Base-by-base conservation (phyloP, 139 green algal genomes). In the Spirogloea muscicola region DNA sequence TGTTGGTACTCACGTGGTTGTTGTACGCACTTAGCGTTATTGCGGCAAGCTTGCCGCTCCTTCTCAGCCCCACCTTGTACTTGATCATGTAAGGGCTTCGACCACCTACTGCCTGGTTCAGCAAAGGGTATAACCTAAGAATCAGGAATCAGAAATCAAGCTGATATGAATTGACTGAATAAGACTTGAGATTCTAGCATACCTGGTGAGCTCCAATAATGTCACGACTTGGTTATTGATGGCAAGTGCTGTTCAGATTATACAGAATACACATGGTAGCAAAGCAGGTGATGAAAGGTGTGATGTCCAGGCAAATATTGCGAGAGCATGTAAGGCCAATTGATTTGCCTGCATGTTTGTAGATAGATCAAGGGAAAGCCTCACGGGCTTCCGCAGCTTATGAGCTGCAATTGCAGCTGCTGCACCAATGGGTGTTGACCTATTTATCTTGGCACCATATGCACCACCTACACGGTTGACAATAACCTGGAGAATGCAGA, bases 401-500 rank as follows among this genome's bases (percentile, higher is more conserved):
- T 74, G 5, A 3, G 84, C 79, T 3, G 81, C 84, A 42, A 90
- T 58, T 3, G 86, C 87, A 27, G 79, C 83, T 0, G 81, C 85
- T 3, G 58, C 69, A 0, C 87, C 87, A 2, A 82, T 39, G 3
- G 77, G 77, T 2, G 68, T 49, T 5, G 51, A 57, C 16, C 84
- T 52, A 0, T 80, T 79, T 6, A 77, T 76, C 80, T 93, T 93
- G 5, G 66, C 4, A 43, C 89, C 89, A 16, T 90, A 93, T 1
- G 49, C 86, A 21, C 89, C 89, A 2, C 89, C 89, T 43, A 89
- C 72, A 0, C 88, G 77, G 5, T 84, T 81, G 65, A 41, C 74
- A 41, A 57, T 82, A 29, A 84, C 72, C n/a, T 81, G 40, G 29
- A 84, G 52, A 48, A 84, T 58, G 38, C 48, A 18, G 29, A 52